Evolutionary conservation across 805 yeast species (phyloP).

Genomic region (Yarrowia sp.): DNA sequence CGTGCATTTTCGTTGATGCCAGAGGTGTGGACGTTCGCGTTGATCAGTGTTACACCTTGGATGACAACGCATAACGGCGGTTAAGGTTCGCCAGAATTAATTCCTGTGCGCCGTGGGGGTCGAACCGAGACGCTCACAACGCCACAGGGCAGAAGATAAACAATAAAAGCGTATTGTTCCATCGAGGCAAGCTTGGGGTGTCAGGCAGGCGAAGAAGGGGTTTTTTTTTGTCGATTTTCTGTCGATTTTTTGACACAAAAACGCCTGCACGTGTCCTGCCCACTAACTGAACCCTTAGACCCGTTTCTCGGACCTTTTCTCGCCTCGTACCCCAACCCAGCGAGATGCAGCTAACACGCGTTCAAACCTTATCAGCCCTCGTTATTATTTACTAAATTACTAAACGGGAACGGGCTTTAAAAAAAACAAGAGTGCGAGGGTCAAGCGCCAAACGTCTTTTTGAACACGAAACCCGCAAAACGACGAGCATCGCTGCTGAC

Average conservation of each 20-base stretch:
- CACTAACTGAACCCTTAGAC: no score
- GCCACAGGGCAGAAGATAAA: background rate
- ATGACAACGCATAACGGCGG: conserved; percentile 4
- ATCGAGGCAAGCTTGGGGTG: no score
- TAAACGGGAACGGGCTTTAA: conserved; percentile 6
- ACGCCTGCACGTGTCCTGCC: no score
- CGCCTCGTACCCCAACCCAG: background rate
- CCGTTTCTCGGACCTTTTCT: background rate
- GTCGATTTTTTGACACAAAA: no score
- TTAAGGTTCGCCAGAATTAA: background rate
- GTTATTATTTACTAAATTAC: conserved; percentile 15
- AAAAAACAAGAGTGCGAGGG: background rate
- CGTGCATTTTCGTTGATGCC: conserved; percentile 15
- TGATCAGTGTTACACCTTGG: background rate
- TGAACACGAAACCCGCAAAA: no score
- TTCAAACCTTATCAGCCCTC: background rate
- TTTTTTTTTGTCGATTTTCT: no score
- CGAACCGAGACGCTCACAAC: background rate
- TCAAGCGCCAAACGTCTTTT: background rate
- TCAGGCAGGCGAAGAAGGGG: no score
- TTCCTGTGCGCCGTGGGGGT: background rate
- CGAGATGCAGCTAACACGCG: conserved; percentile 12
- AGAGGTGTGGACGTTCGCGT: background rate
- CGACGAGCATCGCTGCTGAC: no score
- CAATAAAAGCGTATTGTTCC: background rate